Percentiles rank a stretch among this genome's conserved stretches.
Conservation (phyloP, 83 land plant species). For the Picea abies region DNA sequence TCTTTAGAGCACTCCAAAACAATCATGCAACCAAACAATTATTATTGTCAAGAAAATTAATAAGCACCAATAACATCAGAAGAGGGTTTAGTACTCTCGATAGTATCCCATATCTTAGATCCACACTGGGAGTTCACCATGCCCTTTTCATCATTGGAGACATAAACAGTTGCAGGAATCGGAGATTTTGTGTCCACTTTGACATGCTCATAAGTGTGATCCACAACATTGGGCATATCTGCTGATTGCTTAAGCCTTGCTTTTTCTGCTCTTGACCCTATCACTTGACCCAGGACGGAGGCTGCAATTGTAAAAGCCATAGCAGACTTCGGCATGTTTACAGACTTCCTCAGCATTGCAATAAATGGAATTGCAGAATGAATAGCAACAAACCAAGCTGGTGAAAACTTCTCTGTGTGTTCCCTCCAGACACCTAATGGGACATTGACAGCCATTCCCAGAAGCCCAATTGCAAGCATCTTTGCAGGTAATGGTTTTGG, state of each 20-base stretch:
- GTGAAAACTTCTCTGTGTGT: constrained; percentile 93
- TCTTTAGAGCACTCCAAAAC: too few species aligned
- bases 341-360: constrained; percentile 91
- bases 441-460: constrained; percentile 95
- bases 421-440: constrained; percentile 97
- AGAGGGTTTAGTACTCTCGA: neutral
- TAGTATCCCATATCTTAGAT: neutral
- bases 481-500: constrained; percentile 88
- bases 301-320: constrained; percentile 94
- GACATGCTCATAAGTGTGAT: neutral
- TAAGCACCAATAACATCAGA: neutral
- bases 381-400: constrained; percentile 88
- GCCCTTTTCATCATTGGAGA: neutral
- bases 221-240: neutral
- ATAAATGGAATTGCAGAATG: constrained; percentile 97
- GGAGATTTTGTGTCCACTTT: neutral
- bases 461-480: constrained; percentile 75
- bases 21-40: too few species aligned
- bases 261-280: constrained; percentile 94
- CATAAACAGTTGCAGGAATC: neutral
- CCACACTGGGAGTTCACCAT: constrained; percentile 6
- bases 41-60: neutral
- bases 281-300: constrained; percentile 87
- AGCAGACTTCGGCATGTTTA: constrained; percentile 93
- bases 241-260: constrained; percentile 48